These are phyloP conservation scores for Xanthoparmelia taractica DNA, from an alignment of 495 filamentous ascomycete species.

Conservation along the genomic window DNA sequence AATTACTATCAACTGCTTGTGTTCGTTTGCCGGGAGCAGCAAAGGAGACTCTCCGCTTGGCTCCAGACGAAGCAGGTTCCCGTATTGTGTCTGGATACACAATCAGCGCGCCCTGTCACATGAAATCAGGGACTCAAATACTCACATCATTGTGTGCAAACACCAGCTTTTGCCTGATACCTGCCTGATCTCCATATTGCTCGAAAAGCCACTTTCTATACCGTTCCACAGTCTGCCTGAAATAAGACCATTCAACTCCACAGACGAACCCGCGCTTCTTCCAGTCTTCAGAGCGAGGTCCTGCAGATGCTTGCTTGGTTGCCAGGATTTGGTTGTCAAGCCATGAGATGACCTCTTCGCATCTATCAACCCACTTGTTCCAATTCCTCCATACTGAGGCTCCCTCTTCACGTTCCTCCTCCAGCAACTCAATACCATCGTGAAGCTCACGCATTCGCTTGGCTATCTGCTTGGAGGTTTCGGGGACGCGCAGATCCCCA, in stretches of 20 bases:
- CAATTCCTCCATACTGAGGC: slow-evolving; percentile 85
- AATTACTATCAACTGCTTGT: slow-evolving; percentile 93
- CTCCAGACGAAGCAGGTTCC: slow-evolving; percentile 87
- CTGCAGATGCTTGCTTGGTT: slow-evolving; percentile 31
- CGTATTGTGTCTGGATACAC: slow-evolving; percentile 77
- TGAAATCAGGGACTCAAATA: slow-evolving; percentile 15
- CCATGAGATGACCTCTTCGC: slow-evolving; percentile 66
- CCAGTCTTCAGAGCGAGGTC: slow-evolving; percentile 45
- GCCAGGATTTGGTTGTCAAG: slow-evolving; percentile 61
- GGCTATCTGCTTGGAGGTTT: slow-evolving; percentile 87
- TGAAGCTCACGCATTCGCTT: slow-evolving; percentile 97
- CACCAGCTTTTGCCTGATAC: slow-evolving; percentile 66
- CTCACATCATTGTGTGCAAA: slow-evolving; percentile 97
- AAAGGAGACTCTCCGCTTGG: slow-evolving; percentile 80
- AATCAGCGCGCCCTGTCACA: slow-evolving; percentile 18
- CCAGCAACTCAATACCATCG: slow-evolving; percentile 79
- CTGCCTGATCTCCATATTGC: slow-evolving; percentile 55
- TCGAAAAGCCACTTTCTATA: slow-evolving; percentile 8
- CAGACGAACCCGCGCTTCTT: slow-evolving; percentile 67
- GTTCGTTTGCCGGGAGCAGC: slow-evolving; percentile 78
- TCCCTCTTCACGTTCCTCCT: slow-evolving; percentile 66
- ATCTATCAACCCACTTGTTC: slow-evolving; percentile 87
- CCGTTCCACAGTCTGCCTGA: slow-evolving; percentile 54
- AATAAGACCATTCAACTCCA: slow-evolving; percentile 75
- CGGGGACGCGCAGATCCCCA: slow-evolving; percentile 67